Percentiles rank a stretch among this genome's conserved stretches.
Conservation (phyloP, 2,329 filamentous ascomycete genomes). For the Daldinia eschscholtzii region DNA sequence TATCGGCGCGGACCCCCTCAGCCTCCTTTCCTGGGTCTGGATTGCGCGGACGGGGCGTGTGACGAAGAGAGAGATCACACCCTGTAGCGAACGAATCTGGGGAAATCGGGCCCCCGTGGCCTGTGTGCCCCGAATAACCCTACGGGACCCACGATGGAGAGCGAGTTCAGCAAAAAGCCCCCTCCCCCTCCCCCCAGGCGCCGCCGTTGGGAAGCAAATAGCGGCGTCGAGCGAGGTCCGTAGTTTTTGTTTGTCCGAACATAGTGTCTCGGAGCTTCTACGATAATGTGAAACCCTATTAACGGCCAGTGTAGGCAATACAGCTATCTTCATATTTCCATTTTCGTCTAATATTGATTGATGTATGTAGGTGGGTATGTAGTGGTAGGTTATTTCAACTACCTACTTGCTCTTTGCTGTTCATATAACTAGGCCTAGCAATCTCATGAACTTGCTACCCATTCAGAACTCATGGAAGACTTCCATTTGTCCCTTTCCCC, state of each 20-base stretch:
- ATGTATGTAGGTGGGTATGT: background rate
- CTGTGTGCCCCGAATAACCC: background rate
- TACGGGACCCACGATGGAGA: background rate
- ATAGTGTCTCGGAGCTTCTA: background rate
- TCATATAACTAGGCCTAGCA: background rate
- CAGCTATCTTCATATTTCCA: background rate
- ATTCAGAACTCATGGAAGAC: background rate
- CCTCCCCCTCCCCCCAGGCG: too few relatives aligned
- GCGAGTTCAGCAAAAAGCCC: background rate
- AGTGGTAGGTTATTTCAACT: background rate
- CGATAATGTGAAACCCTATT: background rate
- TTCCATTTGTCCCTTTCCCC: background rate
- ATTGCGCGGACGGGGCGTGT: slow-evolving; percentile 26
- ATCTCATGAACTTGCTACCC: background rate
- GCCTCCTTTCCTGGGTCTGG: slow-evolving; percentile 12
- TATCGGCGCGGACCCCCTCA: slow-evolving; percentile 15
- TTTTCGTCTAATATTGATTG: background rate
- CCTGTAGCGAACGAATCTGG: slow-evolving; percentile 2
- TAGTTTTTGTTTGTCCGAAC: slow-evolving; percentile 3
- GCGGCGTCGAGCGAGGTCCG: background rate
- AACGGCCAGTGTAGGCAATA: background rate
- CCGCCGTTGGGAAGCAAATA: background rate
- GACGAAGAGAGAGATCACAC: slow-evolving; percentile 13
- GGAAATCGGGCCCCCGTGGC: background rate
- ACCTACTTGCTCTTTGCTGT: background rate